Conservation (phyloP, 805 yeast genomes). For the Saturnispora kantuleensis region DNA sequence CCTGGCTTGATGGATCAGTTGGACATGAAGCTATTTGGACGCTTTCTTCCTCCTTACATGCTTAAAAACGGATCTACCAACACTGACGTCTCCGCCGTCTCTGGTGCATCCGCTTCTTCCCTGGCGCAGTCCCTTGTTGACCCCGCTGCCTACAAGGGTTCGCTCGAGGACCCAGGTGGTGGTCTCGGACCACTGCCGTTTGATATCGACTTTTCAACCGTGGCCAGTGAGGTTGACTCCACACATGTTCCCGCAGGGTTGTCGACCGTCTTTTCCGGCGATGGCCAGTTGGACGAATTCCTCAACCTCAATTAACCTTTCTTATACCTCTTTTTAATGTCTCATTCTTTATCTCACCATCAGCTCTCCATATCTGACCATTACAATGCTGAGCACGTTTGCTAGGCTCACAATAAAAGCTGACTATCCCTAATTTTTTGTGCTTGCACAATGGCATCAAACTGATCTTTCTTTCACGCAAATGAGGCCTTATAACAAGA, state of each 20-base stretch:
- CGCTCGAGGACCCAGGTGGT: background rate
- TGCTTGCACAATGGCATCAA: background rate
- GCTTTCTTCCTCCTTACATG: slow-evolving; percentile 81
- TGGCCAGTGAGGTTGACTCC: background rate
- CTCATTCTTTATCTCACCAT: background rate
- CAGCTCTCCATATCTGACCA: background rate
- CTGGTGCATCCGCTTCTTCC: background rate
- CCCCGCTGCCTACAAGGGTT: background rate
- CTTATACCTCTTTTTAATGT: background rate
- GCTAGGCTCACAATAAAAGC: background rate
- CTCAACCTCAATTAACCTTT: background rate
- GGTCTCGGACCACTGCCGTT: background rate
- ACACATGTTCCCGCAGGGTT: slow-evolving; percentile 2
- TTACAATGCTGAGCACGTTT: slow-evolving; percentile 1
- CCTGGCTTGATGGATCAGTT: slow-evolving; percentile 81
- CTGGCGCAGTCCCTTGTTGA: background rate
- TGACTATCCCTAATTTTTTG: no score
- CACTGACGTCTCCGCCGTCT: background rate
- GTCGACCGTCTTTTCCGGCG: slow-evolving; percentile 2
- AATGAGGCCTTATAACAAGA: no score
- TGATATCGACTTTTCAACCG: background rate
- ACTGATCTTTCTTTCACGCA: background rate
- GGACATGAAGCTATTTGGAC: slow-evolving; percentile 78
- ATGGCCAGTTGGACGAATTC: slow-evolving; percentile 1
- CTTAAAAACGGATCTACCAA: slow-evolving; percentile 25